Conservation (phyloP, 352 stramenopile genomes). For the Blastocystis sp. region DNA sequence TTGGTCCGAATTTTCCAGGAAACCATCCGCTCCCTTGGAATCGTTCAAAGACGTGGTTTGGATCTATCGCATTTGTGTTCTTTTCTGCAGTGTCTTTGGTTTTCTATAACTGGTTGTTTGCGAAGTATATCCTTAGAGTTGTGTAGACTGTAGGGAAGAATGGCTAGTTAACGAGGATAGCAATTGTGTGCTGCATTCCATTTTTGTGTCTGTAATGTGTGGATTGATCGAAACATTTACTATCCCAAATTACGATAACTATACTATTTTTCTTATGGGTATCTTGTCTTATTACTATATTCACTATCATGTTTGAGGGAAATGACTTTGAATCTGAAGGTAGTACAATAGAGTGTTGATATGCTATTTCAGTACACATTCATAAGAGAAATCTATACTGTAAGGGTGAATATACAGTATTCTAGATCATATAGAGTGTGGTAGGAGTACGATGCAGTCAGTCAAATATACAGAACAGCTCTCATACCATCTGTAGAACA, state of each 20-base stretch:
- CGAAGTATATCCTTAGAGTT: not conserved
- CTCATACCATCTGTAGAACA: not conserved
- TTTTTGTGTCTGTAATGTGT: slow-evolving; percentile 24
- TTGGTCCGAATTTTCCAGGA: not conserved
- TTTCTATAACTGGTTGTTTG: not conserved
- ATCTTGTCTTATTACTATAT: slow-evolving; percentile 38
- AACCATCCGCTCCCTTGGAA: slow-evolving; percentile 23
- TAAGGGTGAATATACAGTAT: not conserved
- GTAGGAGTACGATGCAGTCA: not conserved
- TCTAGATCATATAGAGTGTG: not conserved
- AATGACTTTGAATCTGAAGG: not conserved
- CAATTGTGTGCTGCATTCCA: not conserved
- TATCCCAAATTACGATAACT: slow-evolving; percentile 55
- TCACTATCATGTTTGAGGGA: slow-evolving; percentile 21
- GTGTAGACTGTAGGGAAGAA: not conserved
- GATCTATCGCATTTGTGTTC: slow-evolving; percentile 2
- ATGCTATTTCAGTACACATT: too few relatives aligned
- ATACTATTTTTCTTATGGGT: slow-evolving; percentile 46
- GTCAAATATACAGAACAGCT: not conserved
- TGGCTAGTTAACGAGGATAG: slow-evolving; percentile 1
- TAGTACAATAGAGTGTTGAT: not conserved
- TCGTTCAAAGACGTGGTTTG: slow-evolving; percentile 53
- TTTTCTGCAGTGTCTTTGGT: not conserved
- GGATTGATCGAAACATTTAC: slow-evolving; percentile 26
- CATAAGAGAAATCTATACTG: too few relatives aligned